Evolutionary conservation across 2,329 filamentous ascomycete genomes (phyloP).

Genomic region (Colletotrichum lini): DNA sequence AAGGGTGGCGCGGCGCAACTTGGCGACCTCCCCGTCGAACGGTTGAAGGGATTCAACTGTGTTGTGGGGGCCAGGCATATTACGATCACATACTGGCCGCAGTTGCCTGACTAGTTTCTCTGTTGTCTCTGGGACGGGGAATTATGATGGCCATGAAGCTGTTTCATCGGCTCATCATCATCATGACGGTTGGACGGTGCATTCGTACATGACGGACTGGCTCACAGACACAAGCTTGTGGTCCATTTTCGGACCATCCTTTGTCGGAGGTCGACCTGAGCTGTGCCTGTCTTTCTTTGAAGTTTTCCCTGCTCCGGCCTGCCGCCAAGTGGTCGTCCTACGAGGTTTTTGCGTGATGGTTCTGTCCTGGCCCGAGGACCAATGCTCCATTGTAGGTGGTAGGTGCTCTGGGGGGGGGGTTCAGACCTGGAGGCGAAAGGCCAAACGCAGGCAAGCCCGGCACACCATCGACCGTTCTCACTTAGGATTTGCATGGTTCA

Average conservation of each 20-base stretch:
- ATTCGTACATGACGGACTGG: background rate
- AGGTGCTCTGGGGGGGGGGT: background rate
- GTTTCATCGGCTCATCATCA: conserved; percentile 12
- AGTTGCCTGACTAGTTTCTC: conserved; percentile 14
- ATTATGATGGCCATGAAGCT: conserved; percentile 1
- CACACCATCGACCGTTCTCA: background rate
- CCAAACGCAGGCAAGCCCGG: background rate
- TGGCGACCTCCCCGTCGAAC: background rate
- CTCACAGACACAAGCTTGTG: conserved; percentile 9
- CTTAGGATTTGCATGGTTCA: conserved; percentile 4
- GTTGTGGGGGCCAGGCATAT: conserved; percentile 26
- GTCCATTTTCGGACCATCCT: conserved; percentile 10
- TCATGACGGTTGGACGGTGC: background rate
- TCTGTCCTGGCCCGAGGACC: background rate
- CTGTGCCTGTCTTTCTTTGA: conserved; percentile 13
- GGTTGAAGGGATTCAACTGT: conserved; percentile 2
- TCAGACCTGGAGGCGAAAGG: too few species aligned
- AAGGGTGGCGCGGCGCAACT: conserved; percentile 38
- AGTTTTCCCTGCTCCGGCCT: background rate
- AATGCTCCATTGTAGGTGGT: too few species aligned
- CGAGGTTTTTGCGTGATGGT: background rate
- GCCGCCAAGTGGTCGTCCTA: background rate
- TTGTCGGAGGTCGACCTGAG: background rate
- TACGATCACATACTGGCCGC: conserved; percentile 18
- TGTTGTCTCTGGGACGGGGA: background rate